These are phyloP conservation scores for Monascus ruber DNA, from an alignment of 2,329 filamentous ascomycete species.

Conservation along the genomic window DNA sequence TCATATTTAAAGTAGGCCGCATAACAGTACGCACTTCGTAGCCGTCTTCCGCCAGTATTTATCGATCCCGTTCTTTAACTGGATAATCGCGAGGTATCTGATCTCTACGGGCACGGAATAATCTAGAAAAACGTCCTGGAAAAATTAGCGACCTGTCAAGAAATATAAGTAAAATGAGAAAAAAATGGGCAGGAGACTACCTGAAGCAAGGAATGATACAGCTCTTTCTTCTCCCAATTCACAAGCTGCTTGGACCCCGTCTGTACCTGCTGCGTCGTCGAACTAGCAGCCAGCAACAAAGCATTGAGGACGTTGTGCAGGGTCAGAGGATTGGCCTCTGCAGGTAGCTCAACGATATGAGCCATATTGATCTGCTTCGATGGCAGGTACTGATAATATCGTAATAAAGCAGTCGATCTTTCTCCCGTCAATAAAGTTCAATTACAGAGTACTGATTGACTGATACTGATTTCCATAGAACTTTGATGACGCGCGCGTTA, in stretches of 20 bases:
- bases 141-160: slow-evolving; percentile 1
- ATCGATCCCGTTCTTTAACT: slow-evolving; percentile 94
- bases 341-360: slow-evolving; percentile 65
- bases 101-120: slow-evolving; percentile 63
- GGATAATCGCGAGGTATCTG: slow-evolving; percentile 81
- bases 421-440: slow-evolving; percentile 1
- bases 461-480: no score
- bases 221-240: slow-evolving; percentile 56
- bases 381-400: neutral
- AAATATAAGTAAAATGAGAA: neutral
- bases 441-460: neutral
- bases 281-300: slow-evolving; percentile 52
- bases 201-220: slow-evolving; percentile 60
- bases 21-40: slow-evolving; percentile 41
- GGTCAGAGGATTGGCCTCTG: slow-evolving; percentile 64
- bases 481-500: no score
- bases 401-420: neutral
- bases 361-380: slow-evolving; percentile 41
- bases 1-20: no score
- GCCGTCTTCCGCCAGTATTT: slow-evolving; percentile 82
- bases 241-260: slow-evolving; percentile 57
- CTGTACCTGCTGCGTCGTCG: slow-evolving; percentile 54
- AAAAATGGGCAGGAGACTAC: slow-evolving; percentile 27
- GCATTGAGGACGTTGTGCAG: slow-evolving; percentile 53
- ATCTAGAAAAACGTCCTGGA: slow-evolving; percentile 69